phyloP scores from a whole-genome alignment of 2,329 filamentous ascomycete genomes.

The Pseudogymnoascus sp. region DNA sequence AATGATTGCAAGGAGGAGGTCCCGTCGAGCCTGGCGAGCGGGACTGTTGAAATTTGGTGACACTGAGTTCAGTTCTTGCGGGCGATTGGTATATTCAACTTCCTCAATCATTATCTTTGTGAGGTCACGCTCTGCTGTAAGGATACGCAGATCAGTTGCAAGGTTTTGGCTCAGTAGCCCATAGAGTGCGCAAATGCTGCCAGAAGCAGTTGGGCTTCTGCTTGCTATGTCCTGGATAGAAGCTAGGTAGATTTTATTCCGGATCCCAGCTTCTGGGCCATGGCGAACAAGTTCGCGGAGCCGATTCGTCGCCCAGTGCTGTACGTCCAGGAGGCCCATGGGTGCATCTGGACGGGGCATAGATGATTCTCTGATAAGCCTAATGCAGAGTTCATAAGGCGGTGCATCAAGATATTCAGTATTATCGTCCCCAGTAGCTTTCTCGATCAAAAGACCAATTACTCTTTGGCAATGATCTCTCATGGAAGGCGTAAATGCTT shows the following conservation, averaged over 20 bases:
- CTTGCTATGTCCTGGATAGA: conserved; percentile 61
- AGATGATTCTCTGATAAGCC: conserved; percentile 64
- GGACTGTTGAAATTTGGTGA: conserved; percentile 27
- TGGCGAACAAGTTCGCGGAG: conserved; percentile 50
- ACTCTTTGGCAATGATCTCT: conserved; percentile 52
- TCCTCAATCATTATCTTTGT: conserved; percentile 55
- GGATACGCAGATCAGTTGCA: conserved; percentile 42
- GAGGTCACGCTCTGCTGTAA: conserved; percentile 54
- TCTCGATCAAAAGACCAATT: conserved; percentile 40
- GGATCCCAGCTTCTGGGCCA: conserved; percentile 47
- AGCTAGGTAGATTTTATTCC: conserved; percentile 52
- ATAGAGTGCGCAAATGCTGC: conserved; percentile 60
- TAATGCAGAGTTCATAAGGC: conserved; percentile 49
- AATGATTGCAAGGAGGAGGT: conserved; percentile 50
- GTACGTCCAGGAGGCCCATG: conserved; percentile 52
- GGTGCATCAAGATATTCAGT: conserved; percentile 31
- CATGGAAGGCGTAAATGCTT: conserved; percentile 53
- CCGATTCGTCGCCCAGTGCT: conserved; percentile 53
- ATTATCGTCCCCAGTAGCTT: conserved; percentile 31
- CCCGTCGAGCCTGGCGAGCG: conserved; percentile 45
- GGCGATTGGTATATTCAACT: conserved; percentile 38
- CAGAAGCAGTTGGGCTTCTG: conserved; percentile 55
- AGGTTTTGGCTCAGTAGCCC: conserved; percentile 40
- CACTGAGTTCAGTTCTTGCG: conserved; percentile 19
- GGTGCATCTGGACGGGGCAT: conserved; percentile 43